Percentiles rank a stretch among this genome's conserved stretches.
phyloP scores from a whole-genome alignment of 345 rosid genomes.

The Gossypium raimondii region DNA sequence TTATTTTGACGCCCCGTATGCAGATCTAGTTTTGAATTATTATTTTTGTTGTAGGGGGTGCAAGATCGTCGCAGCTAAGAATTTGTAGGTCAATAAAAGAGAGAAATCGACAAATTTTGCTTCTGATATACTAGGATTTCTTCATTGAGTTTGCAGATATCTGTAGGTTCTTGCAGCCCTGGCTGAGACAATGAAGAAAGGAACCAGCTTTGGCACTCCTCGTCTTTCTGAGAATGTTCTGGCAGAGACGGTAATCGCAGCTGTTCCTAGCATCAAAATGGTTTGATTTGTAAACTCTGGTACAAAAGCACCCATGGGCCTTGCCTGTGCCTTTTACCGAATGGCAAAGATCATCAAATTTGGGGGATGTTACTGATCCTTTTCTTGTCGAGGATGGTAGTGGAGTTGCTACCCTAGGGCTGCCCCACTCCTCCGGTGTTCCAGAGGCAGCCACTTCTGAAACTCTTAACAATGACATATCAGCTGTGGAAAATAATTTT shows the following conservation, averaged over 20 bases:
- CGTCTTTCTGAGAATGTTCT: constrained; percentile 83
- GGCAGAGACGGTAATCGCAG: constrained; percentile 86
- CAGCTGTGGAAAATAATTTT: constrained; percentile 58
- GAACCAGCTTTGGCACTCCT: constrained; percentile 99
- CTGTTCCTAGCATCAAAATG: constrained; percentile 92
- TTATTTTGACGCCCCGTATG: not conserved
- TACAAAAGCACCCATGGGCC: constrained; percentile 95
- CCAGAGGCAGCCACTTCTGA: constrained; percentile 77
- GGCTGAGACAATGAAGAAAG: constrained; percentile 90
- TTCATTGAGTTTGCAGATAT: constrained; percentile 8
- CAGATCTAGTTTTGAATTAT: not conserved
- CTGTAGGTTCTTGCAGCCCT: constrained; percentile 80
- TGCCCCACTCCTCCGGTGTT: constrained; percentile 93
- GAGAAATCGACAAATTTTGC: not conserved
- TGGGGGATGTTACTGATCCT: constrained; percentile 93
- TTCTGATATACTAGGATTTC: not conserved
- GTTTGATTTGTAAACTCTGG: constrained; percentile 88
- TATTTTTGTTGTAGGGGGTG: not conserved
- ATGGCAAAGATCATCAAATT: constrained; percentile 76
- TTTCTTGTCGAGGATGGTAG: constrained; percentile 95
- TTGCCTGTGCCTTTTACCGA: constrained; percentile 68
- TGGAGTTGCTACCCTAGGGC: constrained; percentile 89
- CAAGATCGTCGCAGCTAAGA: no score
- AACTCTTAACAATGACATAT: constrained; percentile 64
- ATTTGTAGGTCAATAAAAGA: not conserved